Conservation (phyloP, 257 asterid species). For the Haberlea rhodopensis region DNA sequence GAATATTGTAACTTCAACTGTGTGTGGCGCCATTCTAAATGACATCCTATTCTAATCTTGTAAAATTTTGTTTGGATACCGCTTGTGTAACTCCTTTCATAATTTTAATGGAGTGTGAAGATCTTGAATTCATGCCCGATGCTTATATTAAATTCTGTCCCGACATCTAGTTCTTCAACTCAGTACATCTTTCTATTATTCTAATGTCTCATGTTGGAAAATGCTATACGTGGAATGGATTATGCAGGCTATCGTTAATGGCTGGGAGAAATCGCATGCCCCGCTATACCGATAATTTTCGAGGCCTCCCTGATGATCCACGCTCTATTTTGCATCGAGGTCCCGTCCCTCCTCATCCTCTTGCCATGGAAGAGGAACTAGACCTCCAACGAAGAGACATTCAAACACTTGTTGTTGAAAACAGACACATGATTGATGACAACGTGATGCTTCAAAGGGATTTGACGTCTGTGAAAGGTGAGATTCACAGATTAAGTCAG, state of each 20-base stretch:
- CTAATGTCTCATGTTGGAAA: background rate
- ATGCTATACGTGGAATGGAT: background rate
- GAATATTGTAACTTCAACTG: background rate
- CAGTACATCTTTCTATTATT: background rate
- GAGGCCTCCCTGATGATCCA: background rate
- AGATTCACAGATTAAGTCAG: conserved; percentile 66
- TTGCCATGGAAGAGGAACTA: background rate
- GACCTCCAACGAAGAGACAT: background rate
- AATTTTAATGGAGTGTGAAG: background rate
- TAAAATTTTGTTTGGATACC: background rate
- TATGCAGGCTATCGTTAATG: background rate
- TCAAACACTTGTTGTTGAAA: conserved; percentile 14
- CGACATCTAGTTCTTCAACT: background rate
- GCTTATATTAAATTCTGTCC: too few species aligned
- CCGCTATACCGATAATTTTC: background rate
- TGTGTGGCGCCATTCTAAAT: background rate
- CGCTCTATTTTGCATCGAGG: background rate
- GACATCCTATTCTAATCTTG: background rate
- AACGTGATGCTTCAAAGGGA: conserved; percentile 86
- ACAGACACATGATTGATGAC: conserved; percentile 69
- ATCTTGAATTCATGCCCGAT: background rate
- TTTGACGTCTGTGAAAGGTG: conserved; percentile 70
- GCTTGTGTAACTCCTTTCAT: too few species aligned
- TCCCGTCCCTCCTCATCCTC: background rate
- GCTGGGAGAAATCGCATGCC: conserved; percentile 1